Conservation (phyloP, 345 rosid species). For the Microthlaspi erraticum region DNA sequence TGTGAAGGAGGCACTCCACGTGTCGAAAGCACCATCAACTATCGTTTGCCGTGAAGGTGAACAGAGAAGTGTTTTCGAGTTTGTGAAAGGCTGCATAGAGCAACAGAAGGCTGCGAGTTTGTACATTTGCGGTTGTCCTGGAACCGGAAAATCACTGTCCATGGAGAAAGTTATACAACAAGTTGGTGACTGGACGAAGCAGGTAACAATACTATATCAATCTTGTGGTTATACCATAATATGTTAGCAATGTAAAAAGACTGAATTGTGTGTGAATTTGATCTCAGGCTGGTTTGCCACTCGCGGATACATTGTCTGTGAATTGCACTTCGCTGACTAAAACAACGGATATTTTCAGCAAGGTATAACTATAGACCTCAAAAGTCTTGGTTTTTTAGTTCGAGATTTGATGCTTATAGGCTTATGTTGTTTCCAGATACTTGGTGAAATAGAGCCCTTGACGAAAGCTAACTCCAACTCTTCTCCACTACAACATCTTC, state of each 20-base stretch:
- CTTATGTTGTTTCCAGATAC: conserved; percentile 55
- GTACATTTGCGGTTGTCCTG: conserved; percentile 81
- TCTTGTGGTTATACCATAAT: background rate
- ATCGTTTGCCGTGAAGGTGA: conserved; percentile 77
- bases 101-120: conserved; percentile 71
- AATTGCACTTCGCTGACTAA: conserved; percentile 75
- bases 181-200: conserved; percentile 59
- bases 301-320: conserved; percentile 57
- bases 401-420: conserved; percentile 8
- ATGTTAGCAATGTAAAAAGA: background rate
- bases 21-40: conserved; percentile 63
- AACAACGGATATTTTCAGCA: conserved; percentile 71
- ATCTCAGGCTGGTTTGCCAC: conserved; percentile 56
- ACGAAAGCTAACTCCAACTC: conserved; percentile 45
- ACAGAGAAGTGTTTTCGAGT: conserved; percentile 61
- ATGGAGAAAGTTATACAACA: conserved; percentile 62
- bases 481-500: conserved; percentile 67
- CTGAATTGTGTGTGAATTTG: background rate
- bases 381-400: background rate
- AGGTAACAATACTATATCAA: conserved; percentile 52
- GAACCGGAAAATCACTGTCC: conserved; percentile 84
- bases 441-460: conserved; percentile 44
- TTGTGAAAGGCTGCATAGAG: conserved; percentile 59
- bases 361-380: conserved; percentile 50
- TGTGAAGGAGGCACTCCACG: conserved; percentile 74